A percentile compares a stretch with the other conserved stretches of the same genome.
Evolutionary conservation across 257 asterid species (phyloP).

Genomic region (Pogostemon cablin): DNA sequence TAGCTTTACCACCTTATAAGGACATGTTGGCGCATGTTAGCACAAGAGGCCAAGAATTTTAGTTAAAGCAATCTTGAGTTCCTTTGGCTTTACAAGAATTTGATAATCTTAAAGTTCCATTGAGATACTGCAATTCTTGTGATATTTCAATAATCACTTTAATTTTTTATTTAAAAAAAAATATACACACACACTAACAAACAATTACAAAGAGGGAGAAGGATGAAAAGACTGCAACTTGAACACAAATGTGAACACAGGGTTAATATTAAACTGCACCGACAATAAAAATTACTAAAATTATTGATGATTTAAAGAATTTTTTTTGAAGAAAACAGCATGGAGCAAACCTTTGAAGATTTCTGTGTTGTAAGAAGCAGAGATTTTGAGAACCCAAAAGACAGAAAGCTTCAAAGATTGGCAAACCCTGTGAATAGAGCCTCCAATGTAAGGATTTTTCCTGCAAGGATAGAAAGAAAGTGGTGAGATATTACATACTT

Average conservation of each 20-base stretch:
- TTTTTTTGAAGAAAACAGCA: background rate
- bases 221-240: background rate
- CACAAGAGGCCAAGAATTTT: constrained; percentile 21
- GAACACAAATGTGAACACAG: constrained; percentile 22
- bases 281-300: constrained; percentile 29
- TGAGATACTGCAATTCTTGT: constrained; percentile 33
- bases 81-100: constrained; percentile 31
- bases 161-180: background rate
- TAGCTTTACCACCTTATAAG: constrained; percentile 37
- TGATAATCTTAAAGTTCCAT: constrained; percentile 15
- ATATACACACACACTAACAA: background rate
- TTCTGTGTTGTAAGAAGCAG: background rate
- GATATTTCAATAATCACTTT: background rate
- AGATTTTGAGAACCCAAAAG: constrained; percentile 28
- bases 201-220: background rate
- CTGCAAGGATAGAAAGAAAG: constrained; percentile 23
- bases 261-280: constrained; percentile 37
- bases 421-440: background rate
- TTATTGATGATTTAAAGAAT: background rate
- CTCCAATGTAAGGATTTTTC: constrained; percentile 19
- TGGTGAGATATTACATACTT: constrained; percentile 17
- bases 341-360: constrained; percentile 33
- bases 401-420: background rate
- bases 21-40: constrained; percentile 36
- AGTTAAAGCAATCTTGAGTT: constrained; percentile 35